Conservation (phyloP, 208 protist genomes). For the Cochliopodium minus region DNA sequence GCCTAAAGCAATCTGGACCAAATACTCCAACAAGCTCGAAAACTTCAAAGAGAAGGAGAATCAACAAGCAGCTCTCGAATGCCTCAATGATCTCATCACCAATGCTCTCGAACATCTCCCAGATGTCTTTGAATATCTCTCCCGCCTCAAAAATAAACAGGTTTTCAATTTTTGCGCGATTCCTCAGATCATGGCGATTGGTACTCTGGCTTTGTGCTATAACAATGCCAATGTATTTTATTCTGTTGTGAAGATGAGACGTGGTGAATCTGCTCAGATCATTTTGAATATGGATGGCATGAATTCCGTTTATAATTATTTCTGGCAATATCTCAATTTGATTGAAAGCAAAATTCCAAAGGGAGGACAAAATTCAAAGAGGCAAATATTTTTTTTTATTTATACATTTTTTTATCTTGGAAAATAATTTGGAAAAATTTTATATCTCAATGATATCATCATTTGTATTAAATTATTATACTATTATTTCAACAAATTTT, state of each 20-base stretch:
- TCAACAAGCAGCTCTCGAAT: constrained; percentile 40
- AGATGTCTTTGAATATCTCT: constrained; percentile 61
- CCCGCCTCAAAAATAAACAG: constrained; percentile 41
- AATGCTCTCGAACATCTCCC: constrained; percentile 70
- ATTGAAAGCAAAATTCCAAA: too few species aligned
- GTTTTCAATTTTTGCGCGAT: constrained; percentile 85
- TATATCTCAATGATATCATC: too few species aligned
- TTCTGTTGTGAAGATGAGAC: constrained; percentile 70
- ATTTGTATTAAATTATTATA: too few species aligned
- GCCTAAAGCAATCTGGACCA: constrained; percentile 61
- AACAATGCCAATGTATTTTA: constrained; percentile 75
- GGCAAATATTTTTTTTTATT: too few species aligned
- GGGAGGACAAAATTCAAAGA: too few species aligned
- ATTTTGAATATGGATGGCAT: too few species aligned
- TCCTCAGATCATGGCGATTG: constrained; percentile 86
- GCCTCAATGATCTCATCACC: constrained; percentile 75
- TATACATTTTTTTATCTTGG: too few species aligned
- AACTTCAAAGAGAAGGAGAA: constrained; percentile 40
- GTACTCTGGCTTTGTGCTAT: constrained; percentile 67
- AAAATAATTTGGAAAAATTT: too few species aligned
- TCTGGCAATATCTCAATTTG: too few species aligned
- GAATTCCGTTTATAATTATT: too few species aligned
- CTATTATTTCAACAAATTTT: too few species aligned
- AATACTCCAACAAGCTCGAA: constrained; percentile 43
- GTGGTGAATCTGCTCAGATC: constrained; percentile 31